phyloP scores from a whole-genome alignment of 768 basidiomycete species.

The Lactarius deliciosus region DNA sequence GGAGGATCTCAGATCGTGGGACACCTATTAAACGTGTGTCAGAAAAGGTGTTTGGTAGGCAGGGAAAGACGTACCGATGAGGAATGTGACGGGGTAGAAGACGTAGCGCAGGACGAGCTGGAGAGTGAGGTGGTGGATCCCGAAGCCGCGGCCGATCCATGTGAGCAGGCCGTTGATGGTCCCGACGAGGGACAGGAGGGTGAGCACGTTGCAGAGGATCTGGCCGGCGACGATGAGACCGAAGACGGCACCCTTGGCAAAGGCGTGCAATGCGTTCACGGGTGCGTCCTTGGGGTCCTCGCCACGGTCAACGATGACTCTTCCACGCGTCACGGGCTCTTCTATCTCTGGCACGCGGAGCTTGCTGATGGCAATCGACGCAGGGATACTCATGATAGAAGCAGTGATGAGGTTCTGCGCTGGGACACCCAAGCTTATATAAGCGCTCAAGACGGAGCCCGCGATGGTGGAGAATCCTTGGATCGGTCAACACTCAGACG shows the following conservation, averaged over 20 bases:
- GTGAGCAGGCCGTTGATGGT: conserved; percentile 82
- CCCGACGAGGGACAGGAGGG: conserved; percentile 79
- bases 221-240: conserved; percentile 86
- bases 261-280: conserved; percentile 85
- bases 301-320: conserved; percentile 79
- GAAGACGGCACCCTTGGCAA: conserved; percentile 80
- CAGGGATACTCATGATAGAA: conserved; percentile 94
- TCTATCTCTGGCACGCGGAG: conserved; percentile 82
- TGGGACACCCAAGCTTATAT: conserved; percentile 76
- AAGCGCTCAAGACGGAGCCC: conserved; percentile 84
- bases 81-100: conserved; percentile 85
- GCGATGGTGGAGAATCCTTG: conserved; percentile 86
- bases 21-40: conserved; percentile 47
- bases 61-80: conserved; percentile 45
- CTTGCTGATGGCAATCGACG: conserved; percentile 90
- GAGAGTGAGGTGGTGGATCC: conserved; percentile 77
- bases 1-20: conserved; percentile 76
- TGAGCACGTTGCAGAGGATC: conserved; percentile 85
- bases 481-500: background rate
- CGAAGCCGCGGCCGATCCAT: conserved; percentile 86
- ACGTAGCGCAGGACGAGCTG: conserved; percentile 84
- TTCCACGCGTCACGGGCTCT: conserved; percentile 83
- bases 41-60: conserved; percentile 2
- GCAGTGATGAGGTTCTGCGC: conserved; percentile 81
- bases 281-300: conserved; percentile 51